Conservation (phyloP, 2,329 filamentous ascomycete species). For the Claviceps quebecensis region DNA sequence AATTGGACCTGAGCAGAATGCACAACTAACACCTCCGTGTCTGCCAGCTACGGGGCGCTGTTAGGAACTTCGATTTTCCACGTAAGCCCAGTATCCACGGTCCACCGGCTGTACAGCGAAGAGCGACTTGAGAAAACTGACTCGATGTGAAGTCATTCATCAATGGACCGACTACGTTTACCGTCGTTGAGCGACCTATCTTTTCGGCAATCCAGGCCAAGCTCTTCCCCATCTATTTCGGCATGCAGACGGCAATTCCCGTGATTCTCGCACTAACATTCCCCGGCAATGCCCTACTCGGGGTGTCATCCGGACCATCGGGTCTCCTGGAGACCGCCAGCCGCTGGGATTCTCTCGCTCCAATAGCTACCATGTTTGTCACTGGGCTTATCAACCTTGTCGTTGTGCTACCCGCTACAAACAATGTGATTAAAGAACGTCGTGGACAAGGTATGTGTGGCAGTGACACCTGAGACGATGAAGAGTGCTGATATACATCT, state of each 20-base stretch:
- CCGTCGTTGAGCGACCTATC: slow-evolving; percentile 59
- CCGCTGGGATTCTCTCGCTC: slow-evolving; percentile 49
- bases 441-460: slow-evolving; percentile 55
- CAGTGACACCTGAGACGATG: background rate
- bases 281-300: slow-evolving; percentile 43
- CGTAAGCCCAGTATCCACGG: slow-evolving; percentile 23
- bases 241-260: slow-evolving; percentile 64
- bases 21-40: slow-evolving; percentile 5
- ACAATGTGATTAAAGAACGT: slow-evolving; percentile 58
- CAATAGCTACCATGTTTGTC: slow-evolving; percentile 56
- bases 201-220: slow-evolving; percentile 70
- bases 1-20: slow-evolving; percentile 5
- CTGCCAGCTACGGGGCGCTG: slow-evolving; percentile 65
- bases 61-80: slow-evolving; percentile 82
- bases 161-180: slow-evolving; percentile 62
- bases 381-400: slow-evolving; percentile 57
- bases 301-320: slow-evolving; percentile 32
- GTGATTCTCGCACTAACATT: slow-evolving; percentile 65
- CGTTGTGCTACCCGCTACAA: slow-evolving; percentile 62
- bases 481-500: slow-evolving; percentile 8
- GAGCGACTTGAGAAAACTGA: background rate
- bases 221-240: slow-evolving; percentile 82
- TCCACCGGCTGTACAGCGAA: background rate
- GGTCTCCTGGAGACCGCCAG: slow-evolving; percentile 48
- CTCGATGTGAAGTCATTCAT: slow-evolving; percentile 48